Conservation (phyloP, 2,329 filamentous ascomycete species). For the Penicillium thymicola region DNA sequence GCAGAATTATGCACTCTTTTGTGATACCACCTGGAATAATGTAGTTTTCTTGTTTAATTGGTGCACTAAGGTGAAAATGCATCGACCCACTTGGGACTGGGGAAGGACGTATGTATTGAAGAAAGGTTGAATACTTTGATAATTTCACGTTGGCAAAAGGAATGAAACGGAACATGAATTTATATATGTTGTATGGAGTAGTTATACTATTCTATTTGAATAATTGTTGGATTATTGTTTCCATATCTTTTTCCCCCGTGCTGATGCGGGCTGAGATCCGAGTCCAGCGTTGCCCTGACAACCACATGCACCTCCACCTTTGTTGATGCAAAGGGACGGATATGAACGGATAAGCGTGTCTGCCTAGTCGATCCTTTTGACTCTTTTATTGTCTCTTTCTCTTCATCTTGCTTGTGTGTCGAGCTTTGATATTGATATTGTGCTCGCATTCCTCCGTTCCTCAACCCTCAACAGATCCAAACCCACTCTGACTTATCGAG, state of each 20-base stretch:
- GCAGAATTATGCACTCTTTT: not conserved
- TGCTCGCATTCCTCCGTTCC: slow-evolving; percentile 17
- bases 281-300: slow-evolving; percentile 18
- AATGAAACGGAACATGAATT: not conserved
- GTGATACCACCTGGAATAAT: not conserved
- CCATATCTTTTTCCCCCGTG: slow-evolving; percentile 2
- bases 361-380: slow-evolving; percentile 1
- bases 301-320: slow-evolving; percentile 19
- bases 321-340: slow-evolving; percentile 22
- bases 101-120: not conserved
- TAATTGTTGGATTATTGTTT: not conserved
- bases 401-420: slow-evolving; percentile 3
- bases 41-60: not conserved
- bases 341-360: slow-evolving; percentile 10
- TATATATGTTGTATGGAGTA: no score
- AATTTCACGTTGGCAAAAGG: not conserved
- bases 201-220: not conserved
- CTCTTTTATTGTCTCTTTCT: slow-evolving; percentile 5
- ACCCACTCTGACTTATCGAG: slow-evolving; percentile 1
- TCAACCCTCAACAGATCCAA: slow-evolving; percentile 2
- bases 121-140: not conserved
- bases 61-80: not conserved
- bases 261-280: not conserved
- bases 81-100: slow-evolving; percentile 1
- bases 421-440: not conserved